Evolutionary conservation across 768 basidiomycete genomes (phyloP).

Genomic region (Cantharellus cinnabarinus): DNA sequence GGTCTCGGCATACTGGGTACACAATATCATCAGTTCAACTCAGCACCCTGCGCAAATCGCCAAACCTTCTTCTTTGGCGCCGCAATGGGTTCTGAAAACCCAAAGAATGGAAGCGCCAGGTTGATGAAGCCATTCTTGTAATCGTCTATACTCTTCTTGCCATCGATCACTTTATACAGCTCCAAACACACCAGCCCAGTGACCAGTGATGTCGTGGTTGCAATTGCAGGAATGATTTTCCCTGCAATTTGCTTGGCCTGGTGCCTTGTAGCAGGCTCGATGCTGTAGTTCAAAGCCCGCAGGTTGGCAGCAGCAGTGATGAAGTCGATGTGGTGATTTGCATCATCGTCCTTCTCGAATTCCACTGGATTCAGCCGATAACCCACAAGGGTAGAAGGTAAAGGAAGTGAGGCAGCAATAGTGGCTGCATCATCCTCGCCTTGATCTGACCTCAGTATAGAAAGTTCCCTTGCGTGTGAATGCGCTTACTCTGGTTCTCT

Average conservation of each 20-base stretch:
- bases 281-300: constrained; percentile 86
- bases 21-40: neutral
- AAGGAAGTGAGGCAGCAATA: constrained; percentile 50
- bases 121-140: constrained; percentile 99
- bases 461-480: neutral
- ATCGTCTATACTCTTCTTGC: constrained; percentile 77
- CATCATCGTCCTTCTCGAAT: constrained; percentile 98
- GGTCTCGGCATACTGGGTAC: constrained; percentile 39
- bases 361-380: constrained; percentile 89
- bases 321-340: constrained; percentile 96
- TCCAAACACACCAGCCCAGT: constrained; percentile 93
- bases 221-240: constrained; percentile 98
- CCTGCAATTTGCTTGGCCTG: constrained; percentile 95
- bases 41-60: neutral
- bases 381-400: constrained; percentile 84
- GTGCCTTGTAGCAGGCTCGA: constrained; percentile 70
- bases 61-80: constrained; percentile 58
- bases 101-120: constrained; percentile 94
- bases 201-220: constrained; percentile 91
- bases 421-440: constrained; percentile 26
- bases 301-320: constrained; percentile 96
- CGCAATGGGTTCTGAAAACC: constrained; percentile 91
- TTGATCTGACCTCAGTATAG: neutral
- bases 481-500: constrained; percentile 23
- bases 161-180: constrained; percentile 95